Evolutionary conservation across 2,329 filamentous ascomycete species (phyloP), one percentile per base, ranked within the genome.

Genomic region (Conoideocrella luteorostrata): DNA sequence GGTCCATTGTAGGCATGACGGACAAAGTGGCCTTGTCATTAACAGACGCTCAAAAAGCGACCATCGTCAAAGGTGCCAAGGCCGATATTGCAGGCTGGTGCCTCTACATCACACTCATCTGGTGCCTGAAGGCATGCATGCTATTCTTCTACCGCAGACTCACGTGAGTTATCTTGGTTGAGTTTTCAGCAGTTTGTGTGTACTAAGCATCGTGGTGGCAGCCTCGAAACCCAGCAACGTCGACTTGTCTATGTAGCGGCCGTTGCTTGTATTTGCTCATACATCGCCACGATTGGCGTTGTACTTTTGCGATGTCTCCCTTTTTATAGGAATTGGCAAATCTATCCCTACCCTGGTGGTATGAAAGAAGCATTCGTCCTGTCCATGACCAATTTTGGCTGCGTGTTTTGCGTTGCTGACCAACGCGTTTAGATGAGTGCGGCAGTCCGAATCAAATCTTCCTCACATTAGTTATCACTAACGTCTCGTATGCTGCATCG

Each of bases 41-140:
- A 7, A 49, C 46, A 4, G 41, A 47, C 1, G 32, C 41, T 2
- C 22, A 53, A 24, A 50, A 45, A 32, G 23, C 29, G 11, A 32
- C 44, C n/a, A 54, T 55, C 5, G 48, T 52, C 12, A 42, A 46
- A 17, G 53, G 54, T 12, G 42, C 50, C 24, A 54, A 56, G 21
- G 49, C 34, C 11, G 46, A 47, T 42, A 47, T 56, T 39, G 54
- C 60, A 2, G 62, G 62, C 5, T 67, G 64, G 65, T 52, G 53
- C 15, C 54, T 58, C 32, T 68, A 68, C 46, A 53, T 62, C 6
- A 59, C 59, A 1, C 50, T 67, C 18, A 64, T 68, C 9, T 68
- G 65, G 65, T 54, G 58, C 48, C 47, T 68, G 20, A 68, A 67
- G 47, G 58, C 56, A 2, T 65, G 62, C 51, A 63, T 66, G 52